These are phyloP conservation scores for Sarcodon sp. DNA, from an alignment of 768 basidiomycete genomes.

Conservation along the genomic window DNA sequence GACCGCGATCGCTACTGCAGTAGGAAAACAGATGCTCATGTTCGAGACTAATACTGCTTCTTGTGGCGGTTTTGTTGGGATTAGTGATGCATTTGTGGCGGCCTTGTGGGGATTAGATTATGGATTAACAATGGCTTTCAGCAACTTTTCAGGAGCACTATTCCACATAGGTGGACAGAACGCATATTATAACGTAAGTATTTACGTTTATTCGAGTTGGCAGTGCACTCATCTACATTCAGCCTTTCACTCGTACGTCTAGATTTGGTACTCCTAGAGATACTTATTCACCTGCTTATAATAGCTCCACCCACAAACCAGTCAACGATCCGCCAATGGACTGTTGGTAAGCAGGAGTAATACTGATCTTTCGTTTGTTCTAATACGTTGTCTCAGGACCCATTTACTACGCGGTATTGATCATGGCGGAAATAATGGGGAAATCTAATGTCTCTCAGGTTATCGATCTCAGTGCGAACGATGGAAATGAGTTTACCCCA, in stretches of 20 bases:
- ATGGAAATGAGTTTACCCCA: constrained; percentile 24
- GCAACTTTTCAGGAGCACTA: constrained; percentile 32
- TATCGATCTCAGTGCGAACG: constrained; percentile 23
- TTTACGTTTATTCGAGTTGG: background rate
- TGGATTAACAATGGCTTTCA: constrained; percentile 33
- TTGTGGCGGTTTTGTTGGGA: constrained; percentile 41
- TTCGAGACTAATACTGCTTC: constrained; percentile 41
- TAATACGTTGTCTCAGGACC: constrained; percentile 12
- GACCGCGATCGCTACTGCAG: constrained; percentile 17
- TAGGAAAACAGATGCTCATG: constrained; percentile 31
- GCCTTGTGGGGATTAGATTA: constrained; percentile 40
- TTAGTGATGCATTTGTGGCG: constrained; percentile 36
- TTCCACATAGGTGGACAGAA: constrained; percentile 36
- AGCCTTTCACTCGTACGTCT: constrained; percentile 37
- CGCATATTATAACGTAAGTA: constrained; percentile 38
- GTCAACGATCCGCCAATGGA: constrained; percentile 25
- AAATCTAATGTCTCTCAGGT: constrained; percentile 26
- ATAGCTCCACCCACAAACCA: constrained; percentile 30
- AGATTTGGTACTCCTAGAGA: background rate
- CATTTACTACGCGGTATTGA: constrained; percentile 32
- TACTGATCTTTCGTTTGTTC: background rate
- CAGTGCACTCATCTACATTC: background rate
- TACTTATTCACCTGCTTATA: background rate
- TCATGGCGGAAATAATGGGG: constrained; percentile 33
- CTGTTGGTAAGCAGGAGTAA: constrained; percentile 14